These are phyloP conservation scores for Apiospora phragmitis DNA, from an alignment of 2,329 filamentous ascomycete genomes.

Conservation along the genomic window DNA sequence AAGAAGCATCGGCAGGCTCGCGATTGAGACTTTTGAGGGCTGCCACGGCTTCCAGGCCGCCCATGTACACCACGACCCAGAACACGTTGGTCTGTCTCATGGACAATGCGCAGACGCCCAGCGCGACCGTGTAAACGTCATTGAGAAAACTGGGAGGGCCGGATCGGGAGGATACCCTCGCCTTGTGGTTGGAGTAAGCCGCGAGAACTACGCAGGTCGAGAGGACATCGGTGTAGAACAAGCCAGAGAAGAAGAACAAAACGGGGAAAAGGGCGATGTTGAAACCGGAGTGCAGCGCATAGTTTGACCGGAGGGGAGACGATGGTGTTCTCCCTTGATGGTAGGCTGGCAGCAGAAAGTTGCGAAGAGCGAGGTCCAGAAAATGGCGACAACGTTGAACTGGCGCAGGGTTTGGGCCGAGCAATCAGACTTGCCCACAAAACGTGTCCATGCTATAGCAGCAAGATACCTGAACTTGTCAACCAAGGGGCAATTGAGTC, in stretches of 20 bases:
- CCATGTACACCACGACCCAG: constrained; percentile 82
- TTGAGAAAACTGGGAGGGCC: constrained; percentile 33
- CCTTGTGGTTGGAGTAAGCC: constrained; percentile 61
- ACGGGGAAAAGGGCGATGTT: constrained; percentile 86
- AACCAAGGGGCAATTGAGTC: neutral
- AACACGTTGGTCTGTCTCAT: constrained; percentile 97
- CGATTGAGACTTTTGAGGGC: constrained; percentile 47
- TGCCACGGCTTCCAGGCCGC: constrained; percentile 57
- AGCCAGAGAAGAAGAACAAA: constrained; percentile 90
- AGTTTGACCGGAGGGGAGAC: constrained; percentile 35
- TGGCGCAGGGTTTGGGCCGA: constrained; percentile 45
- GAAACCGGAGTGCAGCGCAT: constrained; percentile 61
- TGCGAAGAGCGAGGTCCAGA: constrained; percentile 45
- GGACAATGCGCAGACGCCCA: constrained; percentile 67
- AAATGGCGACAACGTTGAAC: constrained; percentile 48
- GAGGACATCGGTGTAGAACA: constrained; percentile 93
- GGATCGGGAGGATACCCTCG: constrained; percentile 37
- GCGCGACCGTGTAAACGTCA: constrained; percentile 46
- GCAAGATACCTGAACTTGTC: constrained; percentile 32
- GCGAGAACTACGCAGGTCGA: constrained; percentile 76
- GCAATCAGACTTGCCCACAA: constrained; percentile 34
- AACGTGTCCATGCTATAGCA: constrained; percentile 40
- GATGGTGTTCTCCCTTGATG: constrained; percentile 28
- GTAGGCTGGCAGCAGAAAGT: constrained; percentile 55
- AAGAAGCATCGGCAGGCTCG: constrained; percentile 27